These are phyloP conservation scores for Acanthamoeba healyi DNA, from an alignment of 208 protist species.

Conservation along the genomic window DNA sequence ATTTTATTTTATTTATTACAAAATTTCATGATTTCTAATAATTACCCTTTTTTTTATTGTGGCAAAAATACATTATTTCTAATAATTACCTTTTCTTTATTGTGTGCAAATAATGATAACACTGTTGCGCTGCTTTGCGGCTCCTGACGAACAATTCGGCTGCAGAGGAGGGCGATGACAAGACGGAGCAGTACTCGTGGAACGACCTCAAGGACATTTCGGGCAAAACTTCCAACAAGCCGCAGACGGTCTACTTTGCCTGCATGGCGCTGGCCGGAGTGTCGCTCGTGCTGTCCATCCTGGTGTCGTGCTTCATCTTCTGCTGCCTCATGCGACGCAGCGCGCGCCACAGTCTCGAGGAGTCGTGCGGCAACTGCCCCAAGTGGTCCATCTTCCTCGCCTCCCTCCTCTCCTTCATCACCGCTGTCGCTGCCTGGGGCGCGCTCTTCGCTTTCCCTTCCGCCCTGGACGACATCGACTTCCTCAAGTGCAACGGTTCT, in stretches of 20 bases:
- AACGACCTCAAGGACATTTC: not conserved
- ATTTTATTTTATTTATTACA: no score
- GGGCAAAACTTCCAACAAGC: not conserved
- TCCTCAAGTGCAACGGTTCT: not conserved
- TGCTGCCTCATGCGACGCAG: constrained; percentile 4
- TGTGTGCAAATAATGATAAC: not conserved
- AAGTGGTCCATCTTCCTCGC: constrained; percentile 1
- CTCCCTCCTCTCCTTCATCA: not conserved
- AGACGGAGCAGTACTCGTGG: not conserved
- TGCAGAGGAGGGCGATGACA: not conserved
- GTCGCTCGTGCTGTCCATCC: not conserved
- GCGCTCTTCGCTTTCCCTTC: not conserved
- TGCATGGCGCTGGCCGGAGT: constrained; percentile 26
- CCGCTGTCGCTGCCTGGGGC: not conserved
- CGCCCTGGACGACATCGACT: not conserved
- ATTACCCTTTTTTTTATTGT: no score
- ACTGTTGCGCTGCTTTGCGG: no score
- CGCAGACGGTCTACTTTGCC: constrained; percentile 35
- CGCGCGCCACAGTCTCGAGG: not conserved
- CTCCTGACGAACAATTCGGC: not conserved
- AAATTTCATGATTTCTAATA: no score
- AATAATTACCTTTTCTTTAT: not conserved
- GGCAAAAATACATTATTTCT: no score
- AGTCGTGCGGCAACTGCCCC: not conserved
- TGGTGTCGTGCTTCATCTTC: not conserved